These are phyloP conservation scores for Syzygium jambos DNA, from an alignment of 345 rosid genomes.

Conservation along the genomic window DNA sequence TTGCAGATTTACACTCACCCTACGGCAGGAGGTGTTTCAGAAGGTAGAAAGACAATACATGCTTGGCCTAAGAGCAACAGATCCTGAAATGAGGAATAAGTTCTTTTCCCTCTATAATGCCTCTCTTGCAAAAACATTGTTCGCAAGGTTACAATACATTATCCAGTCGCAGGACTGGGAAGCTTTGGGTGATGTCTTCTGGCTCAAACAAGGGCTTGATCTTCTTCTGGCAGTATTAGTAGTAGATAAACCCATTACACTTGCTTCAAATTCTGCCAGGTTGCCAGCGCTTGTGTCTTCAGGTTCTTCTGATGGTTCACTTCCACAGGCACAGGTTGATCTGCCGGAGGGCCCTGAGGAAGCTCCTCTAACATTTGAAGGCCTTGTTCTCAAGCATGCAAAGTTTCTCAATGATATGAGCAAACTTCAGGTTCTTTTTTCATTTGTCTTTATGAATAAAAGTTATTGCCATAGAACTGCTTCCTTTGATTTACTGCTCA, in stretches of 20 bases:
- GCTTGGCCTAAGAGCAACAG: conserved; percentile 94
- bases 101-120: conserved; percentile 84
- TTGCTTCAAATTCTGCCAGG: conserved; percentile 97
- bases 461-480: not conserved
- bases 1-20: conserved; percentile 48
- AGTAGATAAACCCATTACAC: conserved; percentile 80
- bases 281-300: conserved; percentile 54
- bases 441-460: not conserved
- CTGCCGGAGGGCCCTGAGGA: conserved; percentile 65
- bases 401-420: conserved; percentile 77
- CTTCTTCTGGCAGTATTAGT: conserved; percentile 87
- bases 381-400: conserved; percentile 76
- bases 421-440: conserved; percentile 74
- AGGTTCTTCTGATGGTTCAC: conserved; percentile 53
- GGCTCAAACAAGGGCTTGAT: conserved; percentile 99
- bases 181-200: conserved; percentile 95
- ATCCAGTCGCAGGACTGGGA: conserved; percentile 96
- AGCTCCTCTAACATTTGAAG: conserved; percentile 66
- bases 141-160: conserved; percentile 74
- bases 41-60: conserved; percentile 96
- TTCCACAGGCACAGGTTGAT: conserved; percentile 47
- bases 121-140: conserved; percentile 68
- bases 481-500: not conserved
- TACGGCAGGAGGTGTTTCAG: conserved; percentile 90
- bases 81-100: conserved; percentile 85